Evolutionary conservation across 1,284 basidiomycete species (phyloP).

Genomic region (Bjerkandera adusta): DNA sequence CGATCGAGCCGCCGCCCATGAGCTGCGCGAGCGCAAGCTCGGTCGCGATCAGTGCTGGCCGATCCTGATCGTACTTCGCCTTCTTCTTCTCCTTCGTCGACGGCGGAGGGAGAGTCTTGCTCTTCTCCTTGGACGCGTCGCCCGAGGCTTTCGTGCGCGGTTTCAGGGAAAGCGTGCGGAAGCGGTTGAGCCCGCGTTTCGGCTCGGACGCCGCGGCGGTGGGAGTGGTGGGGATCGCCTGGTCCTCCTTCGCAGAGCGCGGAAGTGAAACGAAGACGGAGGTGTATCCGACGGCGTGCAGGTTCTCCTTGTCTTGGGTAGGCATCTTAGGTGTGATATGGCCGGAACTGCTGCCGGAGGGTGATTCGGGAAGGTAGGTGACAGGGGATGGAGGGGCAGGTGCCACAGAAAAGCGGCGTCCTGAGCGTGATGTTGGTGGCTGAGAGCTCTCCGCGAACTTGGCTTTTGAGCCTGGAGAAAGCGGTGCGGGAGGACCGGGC

Average conservation of each 20-base stretch:
- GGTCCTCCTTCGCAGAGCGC: constrained; percentile 39
- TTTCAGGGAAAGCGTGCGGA: constrained; percentile 8
- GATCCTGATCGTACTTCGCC: constrained; percentile 37
- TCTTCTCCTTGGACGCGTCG: no score
- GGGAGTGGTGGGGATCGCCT: background rate
- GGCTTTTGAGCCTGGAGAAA: constrained; percentile 24
- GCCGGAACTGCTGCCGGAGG: constrained; percentile 25
- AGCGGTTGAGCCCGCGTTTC: constrained; percentile 6
- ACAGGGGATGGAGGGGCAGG: constrained; percentile 37
- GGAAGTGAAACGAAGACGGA: constrained; percentile 56
- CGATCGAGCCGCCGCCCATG: constrained; percentile 56
- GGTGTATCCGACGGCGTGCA: constrained; percentile 55
- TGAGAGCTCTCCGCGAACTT: constrained; percentile 5
- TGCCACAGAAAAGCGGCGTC: constrained; percentile 31
- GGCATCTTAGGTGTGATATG: constrained; percentile 28
- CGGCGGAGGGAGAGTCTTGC: constrained; percentile 17
- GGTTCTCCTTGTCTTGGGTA: constrained; percentile 41
- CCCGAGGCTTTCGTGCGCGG: constrained; percentile 19
- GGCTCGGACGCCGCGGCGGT: background rate
- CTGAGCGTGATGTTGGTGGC: constrained; percentile 22
- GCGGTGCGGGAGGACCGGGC: constrained; percentile 57
- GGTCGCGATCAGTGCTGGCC: constrained; percentile 52
- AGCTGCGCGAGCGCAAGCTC: constrained; percentile 70
- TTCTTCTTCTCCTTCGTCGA: constrained; percentile 41
- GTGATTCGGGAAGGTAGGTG: constrained; percentile 34